Conservation (phyloP, 805 yeast genomes). For the Pichia membranifaciens region DNA sequence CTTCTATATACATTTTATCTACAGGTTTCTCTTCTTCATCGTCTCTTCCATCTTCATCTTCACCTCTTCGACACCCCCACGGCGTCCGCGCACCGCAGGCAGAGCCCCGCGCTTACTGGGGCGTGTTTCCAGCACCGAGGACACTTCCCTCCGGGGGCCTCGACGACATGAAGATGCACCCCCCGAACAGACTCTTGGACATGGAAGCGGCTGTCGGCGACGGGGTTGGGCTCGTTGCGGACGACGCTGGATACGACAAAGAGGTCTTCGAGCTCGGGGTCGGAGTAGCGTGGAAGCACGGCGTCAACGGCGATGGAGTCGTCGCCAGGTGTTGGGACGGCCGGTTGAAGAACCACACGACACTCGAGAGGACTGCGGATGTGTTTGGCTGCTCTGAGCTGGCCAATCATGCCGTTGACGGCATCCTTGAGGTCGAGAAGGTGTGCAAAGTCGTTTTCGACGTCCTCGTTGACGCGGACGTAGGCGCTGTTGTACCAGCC, state of each 20-base stretch:
- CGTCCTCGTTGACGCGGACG: conserved; percentile 19
- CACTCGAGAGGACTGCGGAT: conserved; percentile 58
- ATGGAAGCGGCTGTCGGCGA: neutral
- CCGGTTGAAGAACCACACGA: conserved; percentile 52
- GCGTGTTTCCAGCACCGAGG: conserved; percentile 94
- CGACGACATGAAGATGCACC: neutral
- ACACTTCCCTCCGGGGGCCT: conserved; percentile 46
- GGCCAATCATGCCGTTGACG: conserved; percentile 49
- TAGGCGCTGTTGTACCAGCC: conserved; percentile 34
- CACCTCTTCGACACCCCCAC: conserved; percentile 12
- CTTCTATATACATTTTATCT: neutral
- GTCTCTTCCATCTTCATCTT: neutral
- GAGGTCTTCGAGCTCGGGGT: neutral
- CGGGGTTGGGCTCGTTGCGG: neutral
- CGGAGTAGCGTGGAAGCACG: conserved; percentile 9
- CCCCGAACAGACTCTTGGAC: neutral
- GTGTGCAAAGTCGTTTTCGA: conserved; percentile 40
- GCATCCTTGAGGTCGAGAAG: conserved; percentile 45
- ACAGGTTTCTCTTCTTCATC: neutral
- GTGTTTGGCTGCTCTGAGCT: conserved; percentile 41
- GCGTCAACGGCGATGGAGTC: neutral
- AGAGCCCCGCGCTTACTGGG: conserved; percentile 44
- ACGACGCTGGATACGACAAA: neutral
- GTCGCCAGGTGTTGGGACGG: conserved; percentile 31
- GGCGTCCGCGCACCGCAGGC: conserved; percentile 57